Evolutionary conservation across 345 rosid species (phyloP), one percentile per base, ranked within the genome.

Genomic region (Salix viminalis): DNA sequence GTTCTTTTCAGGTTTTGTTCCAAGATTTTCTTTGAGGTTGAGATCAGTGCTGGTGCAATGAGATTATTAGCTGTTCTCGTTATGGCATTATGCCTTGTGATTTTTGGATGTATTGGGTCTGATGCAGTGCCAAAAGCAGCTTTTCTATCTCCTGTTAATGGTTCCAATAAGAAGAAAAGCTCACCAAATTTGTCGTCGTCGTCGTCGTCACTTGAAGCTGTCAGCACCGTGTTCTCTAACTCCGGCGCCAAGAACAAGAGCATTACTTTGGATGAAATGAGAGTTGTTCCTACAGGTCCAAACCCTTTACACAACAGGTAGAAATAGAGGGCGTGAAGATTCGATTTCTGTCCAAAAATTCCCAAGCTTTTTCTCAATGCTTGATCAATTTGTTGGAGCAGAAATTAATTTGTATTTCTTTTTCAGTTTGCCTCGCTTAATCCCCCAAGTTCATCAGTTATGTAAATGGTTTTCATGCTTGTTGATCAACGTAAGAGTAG

Each of bases 201-300:
- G 9, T 21, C 62, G 9, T 21, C 58, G 37, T 36, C 83, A 18
- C 21, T 65, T 32, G 44, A 60, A 69, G 70, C 28, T 39, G 39
- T 56, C 46, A 69, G 70, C 72, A 64, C 23, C 36, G 34, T 21
- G 44, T 64, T 76, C 83, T 68, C 73, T 1, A 66, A 64, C 73
- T 41, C 30, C 58, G n/a, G n/a, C 54, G 23, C 24, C 16, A 75
- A 30, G 36, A 34, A 4, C 36, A 32, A 4, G 69, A 54, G 56
- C 75, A 15, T 52, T 48, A 16, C 72, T 39, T 24, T 44, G 13
- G 79, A 79, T n/a, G 79, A 75, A 32, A 71, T 77, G 67, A 67
- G 86, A 77, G 75, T 80, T 2, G 75, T 83, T 50, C 86, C 86
- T 24, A 77, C 86, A 0, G 86, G 86, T 71, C 77, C 86, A 52